Evolutionary conservation across 768 basidiomycete genomes (phyloP).

Genomic region (Candolleomyces eurysporus): DNA sequence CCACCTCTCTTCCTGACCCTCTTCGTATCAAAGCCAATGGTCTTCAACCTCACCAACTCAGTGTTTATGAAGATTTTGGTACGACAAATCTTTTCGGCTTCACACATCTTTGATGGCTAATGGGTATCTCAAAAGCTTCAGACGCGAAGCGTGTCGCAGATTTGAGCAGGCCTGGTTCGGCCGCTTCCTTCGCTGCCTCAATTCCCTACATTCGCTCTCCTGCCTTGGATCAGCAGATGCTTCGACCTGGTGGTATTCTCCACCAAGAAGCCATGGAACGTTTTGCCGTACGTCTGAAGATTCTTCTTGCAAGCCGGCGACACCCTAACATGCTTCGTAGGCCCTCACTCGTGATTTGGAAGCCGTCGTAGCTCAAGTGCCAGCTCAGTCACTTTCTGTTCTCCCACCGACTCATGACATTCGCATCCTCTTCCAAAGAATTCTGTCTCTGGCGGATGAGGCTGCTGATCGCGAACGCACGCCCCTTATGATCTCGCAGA

Average conservation of each 20-base stretch:
- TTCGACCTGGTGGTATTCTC: constrained; percentile 44
- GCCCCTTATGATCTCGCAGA: constrained; percentile 90
- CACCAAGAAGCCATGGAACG: constrained; percentile 89
- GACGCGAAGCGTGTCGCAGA: constrained; percentile 47
- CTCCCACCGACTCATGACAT: constrained; percentile 85
- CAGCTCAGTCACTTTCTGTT: constrained; percentile 62
- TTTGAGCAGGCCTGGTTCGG: constrained; percentile 69
- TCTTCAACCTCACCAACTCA: constrained; percentile 74
- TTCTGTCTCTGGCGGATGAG: constrained; percentile 78
- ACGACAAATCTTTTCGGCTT: neutral
- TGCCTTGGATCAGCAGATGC: constrained; percentile 48
- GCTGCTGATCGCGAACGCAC: constrained; percentile 81
- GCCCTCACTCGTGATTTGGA: constrained; percentile 68
- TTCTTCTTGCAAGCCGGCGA: neutral
- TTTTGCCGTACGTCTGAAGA: constrained; percentile 57
- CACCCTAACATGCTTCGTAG: constrained; percentile 22
- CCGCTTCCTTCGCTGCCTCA: constrained; percentile 56
- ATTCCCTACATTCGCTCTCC: constrained; percentile 60
- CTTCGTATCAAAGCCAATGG: constrained; percentile 83
- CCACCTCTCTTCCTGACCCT: constrained; percentile 78
- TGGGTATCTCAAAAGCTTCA: constrained; percentile 33
- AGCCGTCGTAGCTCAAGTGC: constrained; percentile 72
- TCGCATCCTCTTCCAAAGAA: constrained; percentile 78
- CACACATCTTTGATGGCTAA: constrained; percentile 5
- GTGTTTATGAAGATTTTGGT: constrained; percentile 97